Evolutionary conservation across 768 basidiomycete genomes (phyloP), one percentile per base, ranked within the genome.

Genomic region (Exidia glandulosa): DNA sequence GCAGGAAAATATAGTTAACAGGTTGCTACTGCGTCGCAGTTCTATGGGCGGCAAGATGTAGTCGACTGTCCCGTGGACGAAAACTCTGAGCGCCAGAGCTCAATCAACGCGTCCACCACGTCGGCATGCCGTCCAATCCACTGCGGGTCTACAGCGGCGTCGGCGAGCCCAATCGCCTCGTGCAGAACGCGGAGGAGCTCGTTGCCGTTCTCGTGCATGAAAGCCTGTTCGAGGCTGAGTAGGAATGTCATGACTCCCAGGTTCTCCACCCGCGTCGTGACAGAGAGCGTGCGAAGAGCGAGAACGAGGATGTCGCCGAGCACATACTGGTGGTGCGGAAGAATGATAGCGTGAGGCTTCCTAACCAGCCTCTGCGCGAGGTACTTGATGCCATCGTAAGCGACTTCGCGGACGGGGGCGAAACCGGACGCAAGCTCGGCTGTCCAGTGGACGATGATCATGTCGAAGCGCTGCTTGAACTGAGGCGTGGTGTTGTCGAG

Each of bases 241-340:
- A 92, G 91, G 70, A 94, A 99, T 12, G 94, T 88, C 61, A 98
- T 85, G 19, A 92, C 93, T 66, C 98, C 96, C 61, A 98, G 93
- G 81, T 97, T 94, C 32, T 94, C 96, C 60, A 98, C 95, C 71
- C 98, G 96, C 66, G 92, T 91, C 14, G 88, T 80, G 70, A 97
- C 94, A 2, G 94, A 94, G 30, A 99, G 79, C 0, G 96, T 96
- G 57, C 96, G 80, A n/a, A 99, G 80, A 14, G 96, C 96, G 68
- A 97, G 97, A n/a, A 89, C 91, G 74, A 88, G 98, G 64, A 99
- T 94, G 2, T 87, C 82, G n/a, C 83, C 82, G 37, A 98, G 78
- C 74, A 98, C 86, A 32, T 92, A 85, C 63, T 94, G 91, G 54
- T 92, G 86, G 66, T 94, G 88, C 14, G 83, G 88, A 70, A 81